phyloP scores from a whole-genome alignment of 2,329 filamentous ascomycete genomes.

The Paecilomyces fulvus region DNA sequence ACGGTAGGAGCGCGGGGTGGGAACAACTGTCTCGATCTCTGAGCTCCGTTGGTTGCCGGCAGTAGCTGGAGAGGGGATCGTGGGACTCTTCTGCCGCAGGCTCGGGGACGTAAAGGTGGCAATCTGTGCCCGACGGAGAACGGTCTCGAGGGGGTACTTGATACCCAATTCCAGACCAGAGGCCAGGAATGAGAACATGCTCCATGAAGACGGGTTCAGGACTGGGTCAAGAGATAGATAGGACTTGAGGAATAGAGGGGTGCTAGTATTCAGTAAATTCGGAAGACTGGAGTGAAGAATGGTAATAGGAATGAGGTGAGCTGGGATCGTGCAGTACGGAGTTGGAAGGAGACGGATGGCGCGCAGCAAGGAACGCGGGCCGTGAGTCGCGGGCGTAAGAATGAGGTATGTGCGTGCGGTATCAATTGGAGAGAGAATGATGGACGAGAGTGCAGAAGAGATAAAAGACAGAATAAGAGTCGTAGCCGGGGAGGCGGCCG shows the following conservation, averaged over 20 bases:
- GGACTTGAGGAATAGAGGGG: conserved; percentile 77
- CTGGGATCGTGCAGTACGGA: conserved; percentile 57
- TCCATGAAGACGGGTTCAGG: conserved; percentile 72
- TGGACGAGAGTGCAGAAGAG: conserved; percentile 60
- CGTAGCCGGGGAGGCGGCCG: conserved; percentile 71
- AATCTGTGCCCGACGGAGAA: conserved; percentile 80
- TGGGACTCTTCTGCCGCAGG: conserved; percentile 25
- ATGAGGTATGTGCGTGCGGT: conserved; percentile 81
- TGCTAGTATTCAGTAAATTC: conserved; percentile 70
- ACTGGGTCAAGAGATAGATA: conserved; percentile 76
- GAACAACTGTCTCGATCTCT: conserved; percentile 64
- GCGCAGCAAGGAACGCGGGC: conserved; percentile 68
- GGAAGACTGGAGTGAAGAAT: conserved; percentile 78
- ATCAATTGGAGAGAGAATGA: conserved; percentile 80
- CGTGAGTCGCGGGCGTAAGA: conserved; percentile 67
- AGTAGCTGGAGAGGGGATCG: conserved; percentile 7
- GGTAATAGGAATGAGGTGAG: conserved; percentile 69
- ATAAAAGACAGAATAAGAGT: conserved; percentile 66
- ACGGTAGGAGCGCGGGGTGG: conserved; percentile 64
- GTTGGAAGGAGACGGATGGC: conserved; percentile 72
- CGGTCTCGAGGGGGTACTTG: conserved; percentile 84
- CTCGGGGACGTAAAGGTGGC: conserved; percentile 56
- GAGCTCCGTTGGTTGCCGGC: conserved; percentile 3
- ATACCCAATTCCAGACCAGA: conserved; percentile 73
- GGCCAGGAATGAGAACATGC: conserved; percentile 70